Evolutionary conservation across 257 asterid genomes (phyloP).

Genomic region (Leptodermis oblonga): DNA sequence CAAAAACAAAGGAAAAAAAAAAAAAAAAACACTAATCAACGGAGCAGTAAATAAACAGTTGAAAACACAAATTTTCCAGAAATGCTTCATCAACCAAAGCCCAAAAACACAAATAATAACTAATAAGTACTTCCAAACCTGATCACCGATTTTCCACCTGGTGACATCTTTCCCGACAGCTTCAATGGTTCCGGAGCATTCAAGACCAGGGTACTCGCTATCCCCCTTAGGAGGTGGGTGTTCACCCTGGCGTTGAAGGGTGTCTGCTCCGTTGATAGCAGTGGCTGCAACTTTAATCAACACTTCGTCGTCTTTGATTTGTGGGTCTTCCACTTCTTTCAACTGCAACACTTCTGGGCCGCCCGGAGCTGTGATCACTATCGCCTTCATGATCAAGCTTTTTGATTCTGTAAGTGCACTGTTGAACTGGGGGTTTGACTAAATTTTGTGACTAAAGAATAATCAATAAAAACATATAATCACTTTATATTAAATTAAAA

Average conservation of each 20-base stretch:
- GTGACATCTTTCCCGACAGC: conserved; percentile 66
- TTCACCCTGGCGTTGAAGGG: conserved; percentile 72
- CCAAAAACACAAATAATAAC: conserved; percentile 1
- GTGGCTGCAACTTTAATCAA: conserved; percentile 73
- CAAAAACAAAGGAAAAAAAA: too few relatives aligned
- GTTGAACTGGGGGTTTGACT: too few relatives aligned
- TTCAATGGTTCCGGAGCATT: conserved; percentile 81
- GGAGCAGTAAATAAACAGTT: too few relatives aligned
- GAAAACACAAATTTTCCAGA: not conserved
- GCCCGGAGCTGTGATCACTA: conserved; percentile 67
- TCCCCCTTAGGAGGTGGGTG: conserved; percentile 72
- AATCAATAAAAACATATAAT: too few relatives aligned
- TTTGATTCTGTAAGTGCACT: not conserved
- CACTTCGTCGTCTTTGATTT: conserved; percentile 61
- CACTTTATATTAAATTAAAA: too few relatives aligned
- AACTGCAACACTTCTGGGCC: conserved; percentile 77
- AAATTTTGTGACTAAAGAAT: too few relatives aligned
- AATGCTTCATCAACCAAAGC: not conserved
- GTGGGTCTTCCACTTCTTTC: conserved; percentile 66
- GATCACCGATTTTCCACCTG: conserved; percentile 87
- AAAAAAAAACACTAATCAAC: too few relatives aligned
- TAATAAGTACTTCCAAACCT: conserved; percentile 38
- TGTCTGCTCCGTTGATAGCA: conserved; percentile 82
- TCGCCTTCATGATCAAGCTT: conserved; percentile 77
- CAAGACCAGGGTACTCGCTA: conserved; percentile 79